Percentiles rank a stretch among this genome's conserved stretches.
phyloP scores from a whole-genome alignment of 2,329 filamentous ascomycete species.

The Cladosporium sp. region DNA sequence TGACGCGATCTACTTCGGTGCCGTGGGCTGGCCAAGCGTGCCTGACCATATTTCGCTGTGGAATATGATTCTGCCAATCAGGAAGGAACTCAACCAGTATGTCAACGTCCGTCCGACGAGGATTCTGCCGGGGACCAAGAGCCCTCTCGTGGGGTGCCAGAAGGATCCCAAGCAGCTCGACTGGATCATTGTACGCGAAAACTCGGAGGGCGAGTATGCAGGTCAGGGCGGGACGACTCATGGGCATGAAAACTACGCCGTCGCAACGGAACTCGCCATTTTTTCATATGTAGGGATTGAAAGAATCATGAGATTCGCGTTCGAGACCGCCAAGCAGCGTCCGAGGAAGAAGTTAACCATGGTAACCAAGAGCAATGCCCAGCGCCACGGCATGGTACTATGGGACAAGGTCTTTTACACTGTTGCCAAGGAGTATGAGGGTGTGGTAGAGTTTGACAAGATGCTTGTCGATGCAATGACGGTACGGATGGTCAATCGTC shows the following conservation, averaged over 20 bases:
- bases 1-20: conserved; percentile 54
- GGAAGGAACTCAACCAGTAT: conserved; percentile 62
- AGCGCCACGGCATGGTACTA: conserved; percentile 44
- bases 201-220: conserved; percentile 44
- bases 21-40: conserved; percentile 56
- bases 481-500: conserved; percentile 42
- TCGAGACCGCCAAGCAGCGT: conserved; percentile 39
- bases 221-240: conserved; percentile 42
- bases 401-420: conserved; percentile 44
- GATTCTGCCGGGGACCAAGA: conserved; percentile 37
- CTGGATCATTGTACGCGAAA: conserved; percentile 45
- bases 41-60: conserved; percentile 64
- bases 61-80: conserved; percentile 60
- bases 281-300: conserved; percentile 42
- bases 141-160: conserved; percentile 34
- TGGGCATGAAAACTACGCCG: conserved; percentile 33
- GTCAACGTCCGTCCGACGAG: conserved; percentile 56
- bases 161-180: conserved; percentile 34
- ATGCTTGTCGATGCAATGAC: conserved; percentile 48
- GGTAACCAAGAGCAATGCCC: conserved; percentile 46
- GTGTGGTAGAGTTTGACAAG: conserved; percentile 40
- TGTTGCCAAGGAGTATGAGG: conserved; percentile 40
- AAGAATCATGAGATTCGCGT: conserved; percentile 44
- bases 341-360: conserved; percentile 43
- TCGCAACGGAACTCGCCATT: conserved; percentile 43